phyloP scores from a whole-genome alignment of 2,329 filamentous ascomycete genomes.

The Arthrobotrys sphaeroides region DNA sequence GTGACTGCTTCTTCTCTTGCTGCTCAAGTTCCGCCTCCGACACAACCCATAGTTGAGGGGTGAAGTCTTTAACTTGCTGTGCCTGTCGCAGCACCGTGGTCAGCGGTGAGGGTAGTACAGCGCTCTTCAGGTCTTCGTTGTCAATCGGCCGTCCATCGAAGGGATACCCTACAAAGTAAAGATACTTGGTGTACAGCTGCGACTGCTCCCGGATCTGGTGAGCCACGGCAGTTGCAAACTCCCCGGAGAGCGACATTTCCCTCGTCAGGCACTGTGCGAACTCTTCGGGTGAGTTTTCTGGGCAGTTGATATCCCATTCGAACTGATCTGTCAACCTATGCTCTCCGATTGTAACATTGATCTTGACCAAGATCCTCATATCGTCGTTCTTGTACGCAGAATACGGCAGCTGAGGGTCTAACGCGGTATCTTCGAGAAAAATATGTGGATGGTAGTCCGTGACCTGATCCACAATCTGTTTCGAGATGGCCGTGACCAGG shows the following conservation, averaged over 20 bases:
- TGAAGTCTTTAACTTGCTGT: conserved; percentile 92
- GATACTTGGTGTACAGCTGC: conserved; percentile 89
- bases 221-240: conserved; percentile 96
- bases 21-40: conserved; percentile 88
- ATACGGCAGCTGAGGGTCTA: conserved; percentile 90
- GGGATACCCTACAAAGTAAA: conserved; percentile 91
- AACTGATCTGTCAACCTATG: conserved; percentile 96
- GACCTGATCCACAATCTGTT: conserved; percentile 84
- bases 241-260: conserved; percentile 88
- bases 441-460: conserved; percentile 93
- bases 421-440: conserved; percentile 85
- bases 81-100: conserved; percentile 85
- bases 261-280: conserved; percentile 89
- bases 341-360: conserved; percentile 96
- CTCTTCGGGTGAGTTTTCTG: conserved; percentile 90
- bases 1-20: conserved; percentile 89
- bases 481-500: conserved; percentile 71
- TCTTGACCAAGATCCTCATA: conserved; percentile 93
- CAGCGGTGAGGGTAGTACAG: conserved; percentile 86
- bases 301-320: conserved; percentile 98
- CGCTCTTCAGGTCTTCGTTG: conserved; percentile 84
- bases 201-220: conserved; percentile 97
- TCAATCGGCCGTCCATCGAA: conserved; percentile 95
- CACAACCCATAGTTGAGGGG: conserved; percentile 91
- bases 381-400: conserved; percentile 97